These are phyloP conservation scores for Whalleya microplaca DNA, from an alignment of 2,329 filamentous ascomycete genomes.

Conservation along the genomic window DNA sequence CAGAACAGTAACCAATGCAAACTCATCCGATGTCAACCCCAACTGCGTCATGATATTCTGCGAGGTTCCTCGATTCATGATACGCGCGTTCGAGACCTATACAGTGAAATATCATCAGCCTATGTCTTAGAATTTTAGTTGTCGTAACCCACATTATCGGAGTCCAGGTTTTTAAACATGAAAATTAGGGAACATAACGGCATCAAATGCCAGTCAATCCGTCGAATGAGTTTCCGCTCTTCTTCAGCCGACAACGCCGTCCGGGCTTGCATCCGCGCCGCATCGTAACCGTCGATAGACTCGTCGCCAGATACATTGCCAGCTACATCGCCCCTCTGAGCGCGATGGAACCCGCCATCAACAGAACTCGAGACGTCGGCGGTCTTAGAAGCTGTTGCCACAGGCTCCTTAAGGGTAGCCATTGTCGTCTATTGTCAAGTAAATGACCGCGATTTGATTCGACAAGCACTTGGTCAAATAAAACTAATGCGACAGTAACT, in stretches of 20 bases:
- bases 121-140: not conserved
- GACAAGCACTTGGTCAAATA: not conserved
- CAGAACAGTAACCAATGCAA: conserved; percentile 42
- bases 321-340: conserved; percentile 28
- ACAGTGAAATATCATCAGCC: not conserved
- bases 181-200: conserved; percentile 46
- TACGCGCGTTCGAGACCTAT: conserved; percentile 45
- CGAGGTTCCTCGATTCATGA: conserved; percentile 47
- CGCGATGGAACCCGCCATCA: conserved; percentile 25
- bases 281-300: conserved; percentile 36
- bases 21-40: conserved; percentile 44
- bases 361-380: conserved; percentile 18
- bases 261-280: conserved; percentile 34
- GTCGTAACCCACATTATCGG: conserved; percentile 38
- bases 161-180: conserved; percentile 45
- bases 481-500: not conserved
- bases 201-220: conserved; percentile 48
- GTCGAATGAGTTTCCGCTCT: conserved; percentile 48
- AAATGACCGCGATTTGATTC: not conserved
- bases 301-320: conserved; percentile 19
- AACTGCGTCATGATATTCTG: conserved; percentile 47
- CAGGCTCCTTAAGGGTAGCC: conserved; percentile 11
- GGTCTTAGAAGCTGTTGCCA: conserved; percentile 11
- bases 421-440: not conserved
- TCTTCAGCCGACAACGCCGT: conserved; percentile 43